Conservation (phyloP, 1,284 basidiomycete species). For the Trichosporon inkin region DNA sequence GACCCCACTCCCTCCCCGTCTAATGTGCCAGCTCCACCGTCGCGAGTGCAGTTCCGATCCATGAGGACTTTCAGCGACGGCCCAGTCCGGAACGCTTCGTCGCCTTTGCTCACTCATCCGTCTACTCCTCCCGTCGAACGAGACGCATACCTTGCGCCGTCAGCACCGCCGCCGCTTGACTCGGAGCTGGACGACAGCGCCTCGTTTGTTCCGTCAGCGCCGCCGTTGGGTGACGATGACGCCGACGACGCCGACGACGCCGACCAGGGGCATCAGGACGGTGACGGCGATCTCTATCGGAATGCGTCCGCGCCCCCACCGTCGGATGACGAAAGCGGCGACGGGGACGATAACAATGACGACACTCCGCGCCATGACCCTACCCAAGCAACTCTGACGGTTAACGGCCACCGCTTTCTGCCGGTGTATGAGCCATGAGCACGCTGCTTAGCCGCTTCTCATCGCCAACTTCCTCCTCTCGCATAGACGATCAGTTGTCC, state of each 20-base stretch:
- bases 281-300: too few species aligned
- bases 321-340: not conserved
- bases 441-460: not conserved
- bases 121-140: not conserved
- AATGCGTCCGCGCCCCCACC: too few species aligned
- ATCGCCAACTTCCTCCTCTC: not conserved
- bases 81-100: constrained; percentile 2
- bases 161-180: not conserved
- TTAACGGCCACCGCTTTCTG: not conserved
- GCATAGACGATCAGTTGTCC: not conserved
- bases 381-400: not conserved
- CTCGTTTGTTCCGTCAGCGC: not conserved
- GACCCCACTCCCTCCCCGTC: not conserved
- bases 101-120: not conserved
- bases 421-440: not conserved
- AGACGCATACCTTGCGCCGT: not conserved
- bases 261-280: too few species aligned
- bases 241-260: not conserved
- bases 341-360: not conserved
- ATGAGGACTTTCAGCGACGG: constrained; percentile 15
- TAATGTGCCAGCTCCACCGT: constrained; percentile 25
- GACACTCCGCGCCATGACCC: not conserved
- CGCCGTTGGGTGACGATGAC: not conserved
- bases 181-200: not conserved
- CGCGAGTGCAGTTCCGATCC: constrained; percentile 15